Base-by-base conservation (phyloP, 176 grass and related monocot genomes). In the Ensete glaucum region DNA sequence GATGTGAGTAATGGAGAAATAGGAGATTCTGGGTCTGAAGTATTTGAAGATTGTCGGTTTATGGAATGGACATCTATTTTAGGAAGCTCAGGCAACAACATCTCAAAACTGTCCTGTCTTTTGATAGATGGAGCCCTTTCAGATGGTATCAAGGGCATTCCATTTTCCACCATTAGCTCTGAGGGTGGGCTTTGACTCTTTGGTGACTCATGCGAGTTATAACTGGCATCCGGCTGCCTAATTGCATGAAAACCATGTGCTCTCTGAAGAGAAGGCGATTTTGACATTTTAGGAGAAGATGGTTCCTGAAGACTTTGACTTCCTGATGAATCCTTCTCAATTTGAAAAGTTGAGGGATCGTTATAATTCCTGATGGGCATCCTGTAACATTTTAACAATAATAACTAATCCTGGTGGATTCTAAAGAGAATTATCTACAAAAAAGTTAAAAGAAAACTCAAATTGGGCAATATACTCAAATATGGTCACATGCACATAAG, bases 1-100 rank as follows among this genome's bases (percentile, higher is more conserved):
- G 96, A 99, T 60, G 88, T 99, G 68, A 99, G 83, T 74, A 99
- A 88, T 54, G 96, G 96, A 85, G 96, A 99, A 85, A 99, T 85
- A 73, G 96, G 96, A 54, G 96, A 99, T 77, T 99, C 96, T 73
- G 96, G 91, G 64, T 91, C 96, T 66, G 91, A 94, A 77, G 89
- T 78, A 76, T 99, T 94, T 3, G 96, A 99, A 73, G 86, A 87
- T 79, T 94, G 96, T 11, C 86, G 76, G 49, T 93, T 85, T 81
- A 95, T 84, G 75, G 86, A 80, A 67, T 93, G 90, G 65, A 95
- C 81, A 76, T 91, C 96, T 82, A 99, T 84, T 89, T 99, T 95
- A 58, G 96, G 96, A 87, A 99, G 88, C 72, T 95, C 83, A 1
- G 96, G 91, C 68, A 99, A 80, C 75, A 83, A 85, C 85, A 93